Evolutionary conservation across 495 filamentous ascomycete species (phyloP).

Genomic region (Margaritispora aquatica): DNA sequence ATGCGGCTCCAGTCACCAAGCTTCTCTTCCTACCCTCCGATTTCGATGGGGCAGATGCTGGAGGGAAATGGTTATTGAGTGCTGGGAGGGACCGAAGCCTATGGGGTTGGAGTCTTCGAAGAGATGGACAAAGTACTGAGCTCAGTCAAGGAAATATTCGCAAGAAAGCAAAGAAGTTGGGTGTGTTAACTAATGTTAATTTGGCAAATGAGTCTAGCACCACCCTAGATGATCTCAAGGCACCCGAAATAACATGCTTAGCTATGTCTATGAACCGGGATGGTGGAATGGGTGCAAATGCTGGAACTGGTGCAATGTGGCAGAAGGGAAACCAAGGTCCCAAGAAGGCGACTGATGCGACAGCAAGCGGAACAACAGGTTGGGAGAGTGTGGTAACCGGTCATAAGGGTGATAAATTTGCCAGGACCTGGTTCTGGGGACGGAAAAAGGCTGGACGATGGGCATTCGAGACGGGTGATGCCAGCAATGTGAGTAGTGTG

Average conservation of each 20-base stretch:
- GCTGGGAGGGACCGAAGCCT: slow-evolving; percentile 81
- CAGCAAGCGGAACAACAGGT: slow-evolving; percentile 65
- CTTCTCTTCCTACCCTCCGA: slow-evolving; percentile 78
- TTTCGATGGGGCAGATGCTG: slow-evolving; percentile 80
- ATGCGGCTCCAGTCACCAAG: slow-evolving; percentile 75
- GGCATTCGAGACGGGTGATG: slow-evolving; percentile 84
- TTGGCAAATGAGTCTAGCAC: slow-evolving; percentile 45
- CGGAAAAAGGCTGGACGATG: slow-evolving; percentile 87
- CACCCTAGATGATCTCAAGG: slow-evolving; percentile 70
- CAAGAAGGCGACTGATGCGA: slow-evolving; percentile 48
- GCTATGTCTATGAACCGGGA: slow-evolving; percentile 88
- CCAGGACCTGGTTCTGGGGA: slow-evolving; percentile 97
- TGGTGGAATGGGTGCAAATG: slow-evolving; percentile 77
- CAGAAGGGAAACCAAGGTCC: slow-evolving; percentile 56
- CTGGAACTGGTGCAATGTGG: slow-evolving; percentile 67
- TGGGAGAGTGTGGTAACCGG: slow-evolving; percentile 97
- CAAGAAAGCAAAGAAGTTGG: slow-evolving; percentile 78
- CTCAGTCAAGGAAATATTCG: slow-evolving; percentile 81
- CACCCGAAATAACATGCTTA: slow-evolving; percentile 82
- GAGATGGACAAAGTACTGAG: slow-evolving; percentile 90
- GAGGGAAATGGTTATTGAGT: slow-evolving; percentile 91
- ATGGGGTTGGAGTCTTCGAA: slow-evolving; percentile 91
- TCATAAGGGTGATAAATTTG: slow-evolving; percentile 78
- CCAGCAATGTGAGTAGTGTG: slow-evolving; percentile 78
- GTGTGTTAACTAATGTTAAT: slow-evolving; percentile 48